phyloP scores from a whole-genome alignment of 2,329 filamentous ascomycete genomes.

The Alternaria tenuissima region DNA sequence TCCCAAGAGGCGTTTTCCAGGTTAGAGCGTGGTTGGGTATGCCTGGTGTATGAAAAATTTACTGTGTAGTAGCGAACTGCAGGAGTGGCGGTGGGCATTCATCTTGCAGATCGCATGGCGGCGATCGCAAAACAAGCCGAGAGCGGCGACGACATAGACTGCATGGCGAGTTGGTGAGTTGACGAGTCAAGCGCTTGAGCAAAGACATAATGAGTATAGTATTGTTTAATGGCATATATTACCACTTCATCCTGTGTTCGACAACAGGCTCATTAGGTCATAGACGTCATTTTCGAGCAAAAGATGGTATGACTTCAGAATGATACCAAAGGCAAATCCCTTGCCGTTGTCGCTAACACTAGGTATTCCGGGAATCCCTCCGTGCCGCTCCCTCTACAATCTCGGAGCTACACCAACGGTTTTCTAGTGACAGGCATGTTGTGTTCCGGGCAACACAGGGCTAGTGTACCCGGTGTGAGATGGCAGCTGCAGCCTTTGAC shows the following conservation, averaged over 20 bases:
- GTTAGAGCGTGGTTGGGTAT: slow-evolving; percentile 56
- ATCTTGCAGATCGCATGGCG: not conserved
- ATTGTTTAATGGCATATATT: slow-evolving; percentile 11
- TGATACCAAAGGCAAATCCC: not conserved
- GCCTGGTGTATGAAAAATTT: slow-evolving; percentile 52
- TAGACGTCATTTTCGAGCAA: not conserved
- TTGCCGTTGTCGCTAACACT: not conserved
- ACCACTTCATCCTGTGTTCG: not conserved
- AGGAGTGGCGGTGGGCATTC: not conserved
- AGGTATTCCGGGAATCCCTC: not conserved
- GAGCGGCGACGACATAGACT: not conserved
- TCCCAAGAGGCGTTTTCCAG: slow-evolving; percentile 55
- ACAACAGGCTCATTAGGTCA: not conserved
- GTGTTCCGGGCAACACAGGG: not conserved
- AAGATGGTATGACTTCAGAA: not conserved
- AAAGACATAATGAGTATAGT: slow-evolving; percentile 4
- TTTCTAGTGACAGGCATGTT: not conserved
- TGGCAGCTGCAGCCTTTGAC: slow-evolving; percentile 1
- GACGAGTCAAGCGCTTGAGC: slow-evolving; percentile 6
- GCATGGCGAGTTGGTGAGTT: not conserved
- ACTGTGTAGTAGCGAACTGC: not conserved
- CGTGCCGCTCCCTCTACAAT: not conserved
- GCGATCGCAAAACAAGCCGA: not conserved
- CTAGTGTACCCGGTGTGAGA: not conserved
- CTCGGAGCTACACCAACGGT: not conserved